phyloP scores from a whole-genome alignment of 805 yeast genomes.

The Candida manassasensis region DNA sequence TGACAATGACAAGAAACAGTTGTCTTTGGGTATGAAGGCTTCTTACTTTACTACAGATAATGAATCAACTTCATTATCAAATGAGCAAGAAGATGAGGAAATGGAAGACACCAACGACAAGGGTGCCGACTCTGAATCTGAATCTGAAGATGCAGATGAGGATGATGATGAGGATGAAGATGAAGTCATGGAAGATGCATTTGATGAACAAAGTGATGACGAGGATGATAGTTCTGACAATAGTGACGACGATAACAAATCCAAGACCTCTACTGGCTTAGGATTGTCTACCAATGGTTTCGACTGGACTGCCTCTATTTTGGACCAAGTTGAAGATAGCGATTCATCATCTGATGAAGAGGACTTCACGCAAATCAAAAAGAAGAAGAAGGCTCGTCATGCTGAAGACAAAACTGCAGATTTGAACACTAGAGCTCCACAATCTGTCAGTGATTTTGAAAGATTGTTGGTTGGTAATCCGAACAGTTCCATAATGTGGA shows the following conservation, averaged over 20 bases:
- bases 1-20: conserved; percentile 61
- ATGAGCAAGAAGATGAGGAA: conserved; percentile 20
- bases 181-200: conserved; percentile 34
- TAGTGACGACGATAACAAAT: conserved; percentile 19
- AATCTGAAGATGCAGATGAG: conserved; percentile 18
- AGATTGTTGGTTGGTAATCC: conserved; percentile 89
- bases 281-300: conserved; percentile 85
- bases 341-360: conserved; percentile 52
- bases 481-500: conserved; percentile 90
- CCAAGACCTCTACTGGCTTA: conserved; percentile 17
- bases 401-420: conserved; percentile 83
- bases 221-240: conserved; percentile 21
- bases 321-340: conserved; percentile 70
- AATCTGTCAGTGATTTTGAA: conserved; percentile 88
- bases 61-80: conserved; percentile 8
- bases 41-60: conserved; percentile 60
- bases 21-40: conserved; percentile 92
- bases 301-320: conserved; percentile 91
- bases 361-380: conserved; percentile 51
- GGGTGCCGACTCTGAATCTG: conserved; percentile 14
- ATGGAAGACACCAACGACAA: conserved; percentile 22
- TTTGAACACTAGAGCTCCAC: conserved; percentile 80
- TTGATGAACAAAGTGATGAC: conserved; percentile 20
- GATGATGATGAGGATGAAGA: conserved; percentile 31
- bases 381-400: conserved; percentile 44